These are phyloP conservation scores for Halophytophthora polymorphica DNA, from an alignment of 352 stramenopile species.

Conservation along the genomic window DNA sequence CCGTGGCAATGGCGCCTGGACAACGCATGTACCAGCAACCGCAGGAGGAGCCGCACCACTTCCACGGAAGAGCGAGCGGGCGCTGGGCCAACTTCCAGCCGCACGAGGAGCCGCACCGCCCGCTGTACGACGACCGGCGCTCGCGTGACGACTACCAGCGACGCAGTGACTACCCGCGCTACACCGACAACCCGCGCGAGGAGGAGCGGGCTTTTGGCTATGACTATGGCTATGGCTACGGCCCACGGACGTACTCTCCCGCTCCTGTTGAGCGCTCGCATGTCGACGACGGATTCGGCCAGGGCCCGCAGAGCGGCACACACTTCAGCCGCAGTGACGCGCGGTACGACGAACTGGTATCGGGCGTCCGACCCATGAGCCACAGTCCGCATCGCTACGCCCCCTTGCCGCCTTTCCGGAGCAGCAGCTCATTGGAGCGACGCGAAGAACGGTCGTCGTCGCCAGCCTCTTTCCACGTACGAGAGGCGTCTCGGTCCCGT, in stretches of 20 bases:
- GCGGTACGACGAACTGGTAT: constrained; percentile 20
- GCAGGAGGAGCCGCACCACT: constrained; percentile 4
- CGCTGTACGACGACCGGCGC: constrained; percentile 15
- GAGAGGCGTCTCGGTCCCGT: constrained; percentile 2
- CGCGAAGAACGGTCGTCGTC: constrained; percentile 6
- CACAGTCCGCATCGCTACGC: constrained; percentile 19
- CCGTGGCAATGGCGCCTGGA: no score
- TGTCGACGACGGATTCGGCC: no score
- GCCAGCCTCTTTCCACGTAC: neutral
- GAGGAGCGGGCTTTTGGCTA: no score
- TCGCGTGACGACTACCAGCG: constrained; percentile 5
- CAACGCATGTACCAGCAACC: no score
- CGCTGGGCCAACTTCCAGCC: constrained; percentile 22
- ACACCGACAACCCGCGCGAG: no score
- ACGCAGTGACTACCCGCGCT: neutral
- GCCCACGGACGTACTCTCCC: neutral
- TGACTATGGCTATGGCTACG: constrained; percentile 7
- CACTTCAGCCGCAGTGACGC: constrained; percentile 32
- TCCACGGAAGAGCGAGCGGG: constrained; percentile 21
- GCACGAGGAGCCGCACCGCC: constrained; percentile 11
- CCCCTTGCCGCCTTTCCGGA: neutral
- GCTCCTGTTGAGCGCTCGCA: no score
- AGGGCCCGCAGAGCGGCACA: constrained; percentile 4
- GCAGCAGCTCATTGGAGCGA: constrained; percentile 2
- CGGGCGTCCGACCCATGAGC: constrained; percentile 7